Evolutionary conservation across 352 stramenopile genomes (phyloP), one percentile per base, ranked within the genome.

Genomic region (Aphanomyces cochlioides): DNA sequence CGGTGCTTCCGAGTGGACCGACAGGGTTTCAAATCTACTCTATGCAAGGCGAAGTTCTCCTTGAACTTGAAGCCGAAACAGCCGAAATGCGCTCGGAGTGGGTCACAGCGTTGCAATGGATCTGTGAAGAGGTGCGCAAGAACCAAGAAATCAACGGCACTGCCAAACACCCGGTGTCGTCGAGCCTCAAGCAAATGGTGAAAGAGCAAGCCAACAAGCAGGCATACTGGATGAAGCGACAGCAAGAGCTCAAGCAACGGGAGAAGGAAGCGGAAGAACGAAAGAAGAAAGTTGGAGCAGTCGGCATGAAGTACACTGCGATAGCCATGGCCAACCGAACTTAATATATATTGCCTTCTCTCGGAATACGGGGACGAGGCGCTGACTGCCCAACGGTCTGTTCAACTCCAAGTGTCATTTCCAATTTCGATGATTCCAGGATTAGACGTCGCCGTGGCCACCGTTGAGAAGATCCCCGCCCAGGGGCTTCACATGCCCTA

Each of bases 221-320:
- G 69, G 78, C 72, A 47, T 93, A 93, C 72, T 93, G 86, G 86
- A 69, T 75, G 2, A 85, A 90, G 72, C 84, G 86, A 37, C 88
- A 84, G 4, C 76, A 90, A 67, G 86, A 92, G 66, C 76, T 93
- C 4, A 82, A 92, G 69, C 76, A 91, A 39, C 80, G 84, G 17
- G 89, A 92, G 66, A 72, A 76, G 56, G 83, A 92, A 60, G 84
- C 86, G 13, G 84, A 92, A 65, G 84, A 91, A 63, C 77, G 83
- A 38, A 93, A 93, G 73, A 90, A 91, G 61, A 78, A 88, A 67
- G 90, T 91, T 61, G 76, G 80, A 6, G 76, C 78, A 37, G 77
- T 76, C 5, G 86, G 86, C 5, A 89, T 92, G 79, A 93, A 91
- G 72, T 93, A 92, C 74, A 93, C 86, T 3, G 86, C 86, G 5